These are phyloP conservation scores for Flaveria robusta DNA, from an alignment of 129 eudicot genomes.

Conservation along the genomic window DNA sequence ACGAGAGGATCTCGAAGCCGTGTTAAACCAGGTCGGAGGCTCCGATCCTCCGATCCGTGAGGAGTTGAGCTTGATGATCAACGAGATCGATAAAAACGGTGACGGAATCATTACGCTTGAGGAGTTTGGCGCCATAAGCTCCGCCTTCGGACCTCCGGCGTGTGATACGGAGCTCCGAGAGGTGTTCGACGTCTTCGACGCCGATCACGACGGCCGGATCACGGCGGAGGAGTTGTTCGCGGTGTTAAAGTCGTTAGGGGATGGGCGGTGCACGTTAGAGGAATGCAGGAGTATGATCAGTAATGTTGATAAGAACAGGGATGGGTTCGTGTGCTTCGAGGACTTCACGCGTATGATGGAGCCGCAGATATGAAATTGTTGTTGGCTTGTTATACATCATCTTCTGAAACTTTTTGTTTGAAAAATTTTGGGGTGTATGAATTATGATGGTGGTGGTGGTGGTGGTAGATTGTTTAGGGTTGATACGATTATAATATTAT, in stretches of 20 bases:
- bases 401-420: too few relatives aligned
- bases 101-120: conserved; percentile 71
- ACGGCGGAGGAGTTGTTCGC: conserved; percentile 67
- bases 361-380: conserved; percentile 29
- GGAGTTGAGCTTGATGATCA: conserved; percentile 49
- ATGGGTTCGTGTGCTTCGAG: conserved; percentile 85
- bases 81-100: conserved; percentile 63
- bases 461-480: too few relatives aligned
- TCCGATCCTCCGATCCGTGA: conserved; percentile 47
- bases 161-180: conserved; percentile 57
- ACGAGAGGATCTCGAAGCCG: conserved; percentile 41
- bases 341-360: conserved; percentile 83
- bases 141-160: conserved; percentile 56
- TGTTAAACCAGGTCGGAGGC: conserved; percentile 51
- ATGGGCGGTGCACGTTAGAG: conserved; percentile 63
- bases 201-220: conserved; percentile 74
- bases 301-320: conserved; percentile 63
- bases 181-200: conserved; percentile 66
- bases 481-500: too few relatives aligned
- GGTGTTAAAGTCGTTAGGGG: conserved; percentile 61
- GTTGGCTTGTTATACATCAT: not conserved
- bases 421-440: too few relatives aligned
- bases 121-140: conserved; percentile 61
- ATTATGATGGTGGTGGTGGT: too few relatives aligned
- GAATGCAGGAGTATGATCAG: conserved; percentile 81